phyloP scores from a whole-genome alignment of 495 filamentous ascomycete genomes.

The Delitschia confertaspora region DNA sequence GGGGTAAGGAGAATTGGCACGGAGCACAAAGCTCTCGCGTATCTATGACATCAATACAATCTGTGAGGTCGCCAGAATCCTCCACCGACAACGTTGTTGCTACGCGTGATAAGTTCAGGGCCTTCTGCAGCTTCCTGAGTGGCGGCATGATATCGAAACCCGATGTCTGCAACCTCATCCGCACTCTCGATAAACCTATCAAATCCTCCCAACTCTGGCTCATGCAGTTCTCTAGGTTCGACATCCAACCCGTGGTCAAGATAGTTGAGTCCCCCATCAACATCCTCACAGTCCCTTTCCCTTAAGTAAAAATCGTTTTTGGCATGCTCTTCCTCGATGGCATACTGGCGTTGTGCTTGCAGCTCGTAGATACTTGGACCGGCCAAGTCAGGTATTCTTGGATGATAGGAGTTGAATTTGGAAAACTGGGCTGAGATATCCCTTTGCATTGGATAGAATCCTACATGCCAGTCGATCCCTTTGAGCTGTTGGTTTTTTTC shows the following conservation, averaged over 20 bases:
- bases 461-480: too few relatives aligned
- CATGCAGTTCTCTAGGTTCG: background rate
- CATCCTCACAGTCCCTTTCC: constrained; percentile 1
- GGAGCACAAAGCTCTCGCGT: constrained; percentile 5
- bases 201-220: background rate
- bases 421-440: too few relatives aligned
- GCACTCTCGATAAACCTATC: too few relatives aligned
- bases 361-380: constrained; percentile 14
- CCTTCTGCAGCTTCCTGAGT: too few relatives aligned
- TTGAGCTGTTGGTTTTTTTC: too few relatives aligned
- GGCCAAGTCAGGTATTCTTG: constrained; percentile 2
- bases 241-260: constrained; percentile 3
- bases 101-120: too few relatives aligned
- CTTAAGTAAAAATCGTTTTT: constrained; percentile 1
- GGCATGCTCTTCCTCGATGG: background rate
- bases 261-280: constrained; percentile 5
- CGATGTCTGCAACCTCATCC: background rate
- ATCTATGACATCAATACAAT: constrained; percentile 28
- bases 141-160: background rate
- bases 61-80: constrained; percentile 34
- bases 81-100: background rate
- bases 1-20: constrained; percentile 10
- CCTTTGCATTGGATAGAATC: too few relatives aligned
- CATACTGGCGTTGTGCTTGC: constrained; percentile 4
- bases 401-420: too few relatives aligned